Evolutionary conservation across 306 rosid species (phyloP).

Genomic region (Malus sylvestris): DNA sequence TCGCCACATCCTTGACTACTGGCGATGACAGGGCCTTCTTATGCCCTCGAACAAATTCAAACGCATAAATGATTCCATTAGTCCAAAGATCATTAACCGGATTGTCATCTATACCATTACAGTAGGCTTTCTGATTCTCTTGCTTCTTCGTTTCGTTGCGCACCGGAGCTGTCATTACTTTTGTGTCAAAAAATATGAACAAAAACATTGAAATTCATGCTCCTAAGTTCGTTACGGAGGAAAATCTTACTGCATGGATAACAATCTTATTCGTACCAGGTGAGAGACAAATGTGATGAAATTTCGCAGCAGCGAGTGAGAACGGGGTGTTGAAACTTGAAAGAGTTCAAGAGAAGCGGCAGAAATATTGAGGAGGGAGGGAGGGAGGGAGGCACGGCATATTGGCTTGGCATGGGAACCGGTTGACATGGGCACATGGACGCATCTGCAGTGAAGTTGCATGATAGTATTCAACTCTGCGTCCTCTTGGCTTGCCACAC

Average conservation of each 20-base stretch:
- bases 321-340: not conserved
- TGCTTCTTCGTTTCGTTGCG: constrained; percentile 23
- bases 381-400: no score
- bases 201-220: not conserved
- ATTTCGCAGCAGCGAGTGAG: not conserved
- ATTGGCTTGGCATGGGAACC: not conserved
- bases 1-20: constrained; percentile 1
- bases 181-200: not conserved
- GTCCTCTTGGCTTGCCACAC: not conserved
- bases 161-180: constrained; percentile 1
- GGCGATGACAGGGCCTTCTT: constrained; percentile 9
- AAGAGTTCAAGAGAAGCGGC: not conserved
- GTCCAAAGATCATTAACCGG: constrained; percentile 41
- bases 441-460: not conserved
- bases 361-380: not conserved
- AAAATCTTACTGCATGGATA: not conserved
- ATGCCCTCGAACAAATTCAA: constrained; percentile 35
- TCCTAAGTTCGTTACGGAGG: not conserved
- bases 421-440: not conserved
- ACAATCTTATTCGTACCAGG: not conserved
- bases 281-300: not conserved
- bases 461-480: not conserved
- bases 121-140: constrained; percentile 10
- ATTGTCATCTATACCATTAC: constrained; percentile 7
- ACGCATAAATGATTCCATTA: constrained; percentile 60